Evolutionary conservation across 306 rosid species (phyloP).

Genomic region (Castanospermum australe): DNA sequence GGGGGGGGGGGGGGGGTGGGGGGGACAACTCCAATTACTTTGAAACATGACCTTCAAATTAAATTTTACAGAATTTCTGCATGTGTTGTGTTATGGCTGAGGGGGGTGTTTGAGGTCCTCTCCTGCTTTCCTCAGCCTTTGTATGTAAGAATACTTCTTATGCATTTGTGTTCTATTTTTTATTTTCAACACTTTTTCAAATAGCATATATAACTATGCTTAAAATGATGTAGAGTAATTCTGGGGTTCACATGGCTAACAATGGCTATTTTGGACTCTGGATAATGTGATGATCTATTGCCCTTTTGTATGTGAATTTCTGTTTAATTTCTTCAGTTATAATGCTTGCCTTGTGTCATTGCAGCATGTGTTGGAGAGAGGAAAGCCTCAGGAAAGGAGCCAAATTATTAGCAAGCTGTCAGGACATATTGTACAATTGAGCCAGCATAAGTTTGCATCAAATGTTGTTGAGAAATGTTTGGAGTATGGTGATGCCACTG

Average conservation of each 20-base stretch:
- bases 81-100: background rate
- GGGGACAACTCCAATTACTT: no score
- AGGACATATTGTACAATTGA: slow-evolving; percentile 60
- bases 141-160: background rate
- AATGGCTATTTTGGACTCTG: background rate
- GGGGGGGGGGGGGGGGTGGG: no score
- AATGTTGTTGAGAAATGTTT: slow-evolving; percentile 92
- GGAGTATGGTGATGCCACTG: slow-evolving; percentile 69
- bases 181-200: background rate
- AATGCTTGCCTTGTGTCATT: background rate
- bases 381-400: slow-evolving; percentile 58
- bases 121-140: background rate
- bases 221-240: background rate
- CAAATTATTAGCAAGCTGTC: slow-evolving; percentile 57
- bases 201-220: background rate
- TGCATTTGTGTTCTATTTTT: background rate
- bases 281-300: background rate
- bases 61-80: background rate
- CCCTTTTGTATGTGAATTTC: background rate
- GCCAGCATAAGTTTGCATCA: slow-evolving; percentile 85
- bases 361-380: slow-evolving; percentile 72
- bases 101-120: background rate
- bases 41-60: background rate
- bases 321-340: background rate
- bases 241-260: background rate